Base-by-base conservation (phyloP, 306 rosid genomes). In the Herpetospermum pedunculosum region DNA sequence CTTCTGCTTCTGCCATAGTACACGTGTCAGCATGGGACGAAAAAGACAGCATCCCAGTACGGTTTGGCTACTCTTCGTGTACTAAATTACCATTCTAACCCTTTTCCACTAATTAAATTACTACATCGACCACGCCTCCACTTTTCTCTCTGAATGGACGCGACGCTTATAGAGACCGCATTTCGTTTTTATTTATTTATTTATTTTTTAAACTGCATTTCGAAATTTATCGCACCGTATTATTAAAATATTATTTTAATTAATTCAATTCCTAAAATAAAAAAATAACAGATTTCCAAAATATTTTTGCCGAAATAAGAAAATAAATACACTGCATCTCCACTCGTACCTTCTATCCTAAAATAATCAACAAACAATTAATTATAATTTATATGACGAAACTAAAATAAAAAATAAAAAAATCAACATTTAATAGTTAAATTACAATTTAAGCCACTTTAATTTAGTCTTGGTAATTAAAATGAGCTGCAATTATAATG, bases 1-100 rank as follows among this genome's bases (percentile, higher is more conserved):
- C 58, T 70, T 46, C 74, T 46, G 30, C 71, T 70, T 63, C 76
- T 76, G 74, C 53, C 81, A 47, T 26, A n/a, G 73, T 25, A 82
- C 87, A 86, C 92, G 94, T 80, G 90, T 85, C 94, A 77, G 52
- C 78, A 60, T 75, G 86, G 89, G 91, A 83, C 38, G 75, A 74
- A 73, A 79, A 69, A 71, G 83, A 83, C 85, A 73, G 80, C 50
- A 43, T 28, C 75, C 77, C 80, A 70, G 72, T 30, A 58, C 81
- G 34, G 48, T 70, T 79, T 76, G 76, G 76, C 62, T 73, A 8
- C 57, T 73, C 65, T 32, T 32, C 26, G 12, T 25, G 4, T 8
- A 18, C 5, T 4, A 18, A 70, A 70, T 18, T 29, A 70, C 74
- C 0, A 6, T 26, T 25, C 8, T 69, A 26, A 69, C 73, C 73